phyloP scores from a whole-genome alignment of 1,284 basidiomycete genomes.

The Phylloporus sp. region DNA sequence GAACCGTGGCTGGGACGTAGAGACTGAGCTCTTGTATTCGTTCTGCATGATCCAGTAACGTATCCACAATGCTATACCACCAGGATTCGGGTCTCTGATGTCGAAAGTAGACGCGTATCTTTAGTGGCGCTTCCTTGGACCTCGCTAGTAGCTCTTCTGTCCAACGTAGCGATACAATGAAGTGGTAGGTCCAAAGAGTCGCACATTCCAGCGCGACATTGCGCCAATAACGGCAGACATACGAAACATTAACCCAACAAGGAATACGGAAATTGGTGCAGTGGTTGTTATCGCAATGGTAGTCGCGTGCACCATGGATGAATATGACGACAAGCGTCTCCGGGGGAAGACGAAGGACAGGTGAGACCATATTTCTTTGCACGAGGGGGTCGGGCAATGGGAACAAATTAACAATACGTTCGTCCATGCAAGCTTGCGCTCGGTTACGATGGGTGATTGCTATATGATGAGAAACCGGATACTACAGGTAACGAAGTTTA shows the following conservation, averaged over 20 bases:
- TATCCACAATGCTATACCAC: neutral
- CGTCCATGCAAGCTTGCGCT: too few relatives aligned
- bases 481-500: too few relatives aligned
- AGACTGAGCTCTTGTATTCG: constrained; percentile 1
- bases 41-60: neutral
- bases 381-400: constrained; percentile 17
- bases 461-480: too few relatives aligned
- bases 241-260: neutral
- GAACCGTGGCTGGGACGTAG: neutral
- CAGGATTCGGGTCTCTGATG: neutral
- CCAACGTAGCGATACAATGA: neutral
- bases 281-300: too few relatives aligned
- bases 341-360: constrained; percentile 33
- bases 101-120: neutral
- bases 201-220: neutral
- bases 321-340: constrained; percentile 1
- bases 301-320: neutral
- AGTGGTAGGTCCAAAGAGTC: constrained; percentile 1
- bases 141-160: neutral
- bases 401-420: too few relatives aligned
- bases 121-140: neutral
- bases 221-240: neutral
- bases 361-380: constrained; percentile 33
- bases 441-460: too few relatives aligned
- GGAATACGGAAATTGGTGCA: neutral